These are phyloP conservation scores for Orbilia blumenaviensis DNA, from an alignment of 2,329 filamentous ascomycete species.

Conservation along the genomic window DNA sequence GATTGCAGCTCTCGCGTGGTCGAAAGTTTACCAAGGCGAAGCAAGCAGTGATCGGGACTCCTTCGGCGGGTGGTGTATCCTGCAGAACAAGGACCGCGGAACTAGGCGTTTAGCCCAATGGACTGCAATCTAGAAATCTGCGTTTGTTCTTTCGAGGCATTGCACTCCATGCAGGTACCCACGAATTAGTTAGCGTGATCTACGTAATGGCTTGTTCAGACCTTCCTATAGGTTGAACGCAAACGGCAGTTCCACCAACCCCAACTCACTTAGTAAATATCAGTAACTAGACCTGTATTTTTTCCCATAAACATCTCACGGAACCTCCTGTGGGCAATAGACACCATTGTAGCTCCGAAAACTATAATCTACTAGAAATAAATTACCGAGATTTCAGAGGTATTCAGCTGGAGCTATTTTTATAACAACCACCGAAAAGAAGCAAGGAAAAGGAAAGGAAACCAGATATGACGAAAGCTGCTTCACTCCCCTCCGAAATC, in stretches of 20 bases:
- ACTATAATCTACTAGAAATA: neutral
- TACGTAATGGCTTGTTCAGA: neutral
- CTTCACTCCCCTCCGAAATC: conserved; percentile 69
- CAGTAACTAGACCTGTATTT: neutral
- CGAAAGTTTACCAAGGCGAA: neutral
- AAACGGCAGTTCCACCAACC: neutral
- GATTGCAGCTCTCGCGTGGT: conserved; percentile 33
- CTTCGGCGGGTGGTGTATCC: conserved; percentile 20
- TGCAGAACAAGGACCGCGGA: conserved; percentile 14
- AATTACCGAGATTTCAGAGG: neutral
- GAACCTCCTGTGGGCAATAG: neutral
- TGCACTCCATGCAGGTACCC: neutral
- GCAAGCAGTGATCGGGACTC: neutral
- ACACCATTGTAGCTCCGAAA: neutral
- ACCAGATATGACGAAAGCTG: conserved; percentile 26
- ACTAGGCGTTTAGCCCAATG: conserved; percentile 19
- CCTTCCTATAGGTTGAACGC: conserved; percentile 4
- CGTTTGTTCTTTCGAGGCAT: too few species aligned
- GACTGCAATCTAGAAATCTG: conserved; percentile 8
- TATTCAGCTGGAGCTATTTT: neutral
- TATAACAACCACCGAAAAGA: neutral
- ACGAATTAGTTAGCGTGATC: neutral
- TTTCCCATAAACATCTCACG: neutral
- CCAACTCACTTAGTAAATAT: neutral
- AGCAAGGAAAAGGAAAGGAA: neutral